Evolutionary conservation across 768 basidiomycete species (phyloP).

Genomic region (Russula lepida): DNA sequence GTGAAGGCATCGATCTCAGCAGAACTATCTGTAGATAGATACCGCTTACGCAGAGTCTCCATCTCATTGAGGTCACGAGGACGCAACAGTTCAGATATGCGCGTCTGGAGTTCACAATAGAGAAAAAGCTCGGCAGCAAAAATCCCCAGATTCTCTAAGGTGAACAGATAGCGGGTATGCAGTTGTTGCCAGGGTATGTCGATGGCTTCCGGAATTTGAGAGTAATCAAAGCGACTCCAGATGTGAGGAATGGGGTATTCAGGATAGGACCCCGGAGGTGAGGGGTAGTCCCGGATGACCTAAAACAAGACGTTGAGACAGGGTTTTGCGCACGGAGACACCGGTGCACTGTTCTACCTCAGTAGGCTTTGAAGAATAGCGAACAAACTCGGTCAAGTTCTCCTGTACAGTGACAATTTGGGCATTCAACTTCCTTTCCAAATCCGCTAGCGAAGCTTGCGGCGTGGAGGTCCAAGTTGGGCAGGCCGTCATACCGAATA

Average conservation of each 20-base stretch:
- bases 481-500: constrained; percentile 93
- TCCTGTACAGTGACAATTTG: constrained; percentile 68
- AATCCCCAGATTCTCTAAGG: constrained; percentile 57
- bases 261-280: constrained; percentile 41
- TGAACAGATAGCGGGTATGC: constrained; percentile 52
- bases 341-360: constrained; percentile 40
- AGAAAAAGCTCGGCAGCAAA: constrained; percentile 70
- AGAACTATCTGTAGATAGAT: constrained; percentile 4
- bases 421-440: constrained; percentile 67
- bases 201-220: constrained; percentile 28
- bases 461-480: constrained; percentile 79
- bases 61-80: constrained; percentile 24
- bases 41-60: constrained; percentile 22
- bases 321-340: neutral
- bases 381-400: constrained; percentile 54
- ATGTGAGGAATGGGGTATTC: constrained; percentile 48
- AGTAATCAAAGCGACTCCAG: constrained; percentile 43
- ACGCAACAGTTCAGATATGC: constrained; percentile 35
- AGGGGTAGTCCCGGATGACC: constrained; percentile 16
- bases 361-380: constrained; percentile 52
- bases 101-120: constrained; percentile 48
- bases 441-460: constrained; percentile 45
- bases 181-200: constrained; percentile 52
- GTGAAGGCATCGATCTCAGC: neutral
- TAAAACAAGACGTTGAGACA: neutral